Evolutionary conservation across 352 stramenopile genomes (phyloP).

Genomic region (Phytophthora sp.): DNA sequence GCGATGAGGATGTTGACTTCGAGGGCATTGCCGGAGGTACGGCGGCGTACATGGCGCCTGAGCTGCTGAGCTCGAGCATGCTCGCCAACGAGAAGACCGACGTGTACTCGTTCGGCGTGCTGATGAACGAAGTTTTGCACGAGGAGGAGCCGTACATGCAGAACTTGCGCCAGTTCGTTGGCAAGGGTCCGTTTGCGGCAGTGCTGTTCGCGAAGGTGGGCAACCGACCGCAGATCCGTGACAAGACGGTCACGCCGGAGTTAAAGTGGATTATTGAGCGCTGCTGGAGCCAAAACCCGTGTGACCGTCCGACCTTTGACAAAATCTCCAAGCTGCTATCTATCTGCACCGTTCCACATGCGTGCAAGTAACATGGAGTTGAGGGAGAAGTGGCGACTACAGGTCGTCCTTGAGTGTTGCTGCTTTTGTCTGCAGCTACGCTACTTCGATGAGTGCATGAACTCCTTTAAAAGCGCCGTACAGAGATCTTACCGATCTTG

Average conservation of each 20-base stretch:
- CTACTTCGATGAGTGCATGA: slow-evolving; percentile 28
- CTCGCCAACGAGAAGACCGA: slow-evolving; percentile 42
- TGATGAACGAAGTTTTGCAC: slow-evolving; percentile 53
- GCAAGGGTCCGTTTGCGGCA: slow-evolving; percentile 37
- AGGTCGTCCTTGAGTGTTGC: slow-evolving; percentile 12
- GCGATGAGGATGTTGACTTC: slow-evolving; percentile 27
- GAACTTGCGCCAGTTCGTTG: slow-evolving; percentile 39
- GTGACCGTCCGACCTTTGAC: slow-evolving; percentile 25
- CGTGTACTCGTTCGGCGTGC: slow-evolving; percentile 47
- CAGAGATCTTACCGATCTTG: slow-evolving; percentile 33
- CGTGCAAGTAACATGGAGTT: slow-evolving; percentile 16
- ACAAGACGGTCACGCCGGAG: slow-evolving; percentile 30
- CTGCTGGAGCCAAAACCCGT: slow-evolving; percentile 26
- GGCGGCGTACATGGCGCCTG: slow-evolving; percentile 60
- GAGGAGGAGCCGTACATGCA: slow-evolving; percentile 50
- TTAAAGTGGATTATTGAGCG: slow-evolving; percentile 24
- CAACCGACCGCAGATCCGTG: slow-evolving; percentile 26
- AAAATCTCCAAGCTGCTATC: slow-evolving; percentile 24
- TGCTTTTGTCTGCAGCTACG: slow-evolving; percentile 1
- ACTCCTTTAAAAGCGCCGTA: slow-evolving; percentile 28
- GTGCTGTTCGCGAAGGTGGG: slow-evolving; percentile 36
- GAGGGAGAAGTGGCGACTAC: neutral
- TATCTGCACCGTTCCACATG: slow-evolving; percentile 30
- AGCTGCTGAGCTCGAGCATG: slow-evolving; percentile 33
- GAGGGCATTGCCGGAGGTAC: slow-evolving; percentile 44